These are phyloP conservation scores for Ambrosia trifida DNA, from an alignment of 129 eudicot genomes.

Conservation along the genomic window DNA sequence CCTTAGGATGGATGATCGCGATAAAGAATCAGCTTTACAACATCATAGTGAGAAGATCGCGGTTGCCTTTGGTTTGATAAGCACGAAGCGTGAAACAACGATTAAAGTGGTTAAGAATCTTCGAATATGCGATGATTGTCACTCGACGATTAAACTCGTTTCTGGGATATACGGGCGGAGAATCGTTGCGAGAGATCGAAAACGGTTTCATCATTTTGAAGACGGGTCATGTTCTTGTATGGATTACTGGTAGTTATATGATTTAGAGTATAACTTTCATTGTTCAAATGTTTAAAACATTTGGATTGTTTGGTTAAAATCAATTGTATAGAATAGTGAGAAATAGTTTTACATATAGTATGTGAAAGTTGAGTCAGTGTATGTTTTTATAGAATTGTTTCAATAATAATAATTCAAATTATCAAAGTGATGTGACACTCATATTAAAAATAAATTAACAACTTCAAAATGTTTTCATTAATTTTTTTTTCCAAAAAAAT, in stretches of 20 bases:
- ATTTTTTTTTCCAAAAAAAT: too few species aligned
- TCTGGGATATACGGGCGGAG: constrained; percentile 41
- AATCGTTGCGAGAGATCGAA: constrained; percentile 50
- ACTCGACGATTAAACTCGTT: constrained; percentile 45
- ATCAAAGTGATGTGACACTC: too few species aligned
- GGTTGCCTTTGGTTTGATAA: constrained; percentile 56
- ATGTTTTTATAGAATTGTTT: too few species aligned
- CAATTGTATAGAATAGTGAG: too few species aligned
- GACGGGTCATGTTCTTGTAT: constrained; percentile 58
- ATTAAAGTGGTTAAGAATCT: constrained; percentile 52
- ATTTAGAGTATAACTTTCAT: neutral
- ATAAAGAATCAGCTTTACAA: constrained; percentile 39
- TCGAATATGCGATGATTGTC: constrained; percentile 54
- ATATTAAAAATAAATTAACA: too few species aligned
- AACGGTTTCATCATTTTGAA: constrained; percentile 61
- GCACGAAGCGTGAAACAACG: constrained; percentile 37
- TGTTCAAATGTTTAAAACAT: too few species aligned
- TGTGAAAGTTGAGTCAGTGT: too few species aligned
- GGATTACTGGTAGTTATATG: constrained; percentile 48
- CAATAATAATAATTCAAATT: too few species aligned
- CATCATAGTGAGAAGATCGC: constrained; percentile 64
- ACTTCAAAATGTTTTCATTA: too few species aligned
- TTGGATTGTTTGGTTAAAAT: too few species aligned
- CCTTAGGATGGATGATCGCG: constrained; percentile 40
- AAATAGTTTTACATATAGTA: too few species aligned